A percentile compares a stretch with the other conserved stretches of the same genome.
Evolutionary conservation across 139 green algal species (phyloP).

Genomic region (Spirogloea muscicola): DNA sequence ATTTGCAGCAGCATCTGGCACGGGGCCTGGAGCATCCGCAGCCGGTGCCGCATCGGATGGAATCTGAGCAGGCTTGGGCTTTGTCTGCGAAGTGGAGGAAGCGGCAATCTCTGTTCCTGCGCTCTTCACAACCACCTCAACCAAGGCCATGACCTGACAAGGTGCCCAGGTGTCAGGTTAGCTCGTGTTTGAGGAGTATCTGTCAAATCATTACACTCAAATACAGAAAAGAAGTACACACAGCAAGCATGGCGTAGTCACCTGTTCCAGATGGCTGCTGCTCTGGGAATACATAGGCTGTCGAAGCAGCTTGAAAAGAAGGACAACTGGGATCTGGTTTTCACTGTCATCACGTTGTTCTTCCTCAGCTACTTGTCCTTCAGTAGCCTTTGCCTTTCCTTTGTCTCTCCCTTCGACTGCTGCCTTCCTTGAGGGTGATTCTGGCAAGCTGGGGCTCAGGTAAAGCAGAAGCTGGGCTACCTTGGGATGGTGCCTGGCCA

Average conservation of each 20-base stretch:
- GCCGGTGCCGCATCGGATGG: not conserved
- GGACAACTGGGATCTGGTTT: constrained; percentile 52
- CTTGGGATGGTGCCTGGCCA: constrained; percentile 54
- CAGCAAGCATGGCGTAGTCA: not conserved
- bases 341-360: no score
- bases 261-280: constrained; percentile 42
- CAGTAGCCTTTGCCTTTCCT: constrained; percentile 45
- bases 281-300: constrained; percentile 50
- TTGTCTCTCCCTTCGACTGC: constrained; percentile 53
- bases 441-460: constrained; percentile 10
- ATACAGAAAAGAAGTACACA: no score
- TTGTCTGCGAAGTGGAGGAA: not conserved
- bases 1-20: no score
- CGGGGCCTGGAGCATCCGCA: no score
- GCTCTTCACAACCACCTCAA: constrained; percentile 26
- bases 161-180: no score
- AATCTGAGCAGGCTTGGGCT: not conserved
- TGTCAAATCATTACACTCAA: no score
- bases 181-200: no score
- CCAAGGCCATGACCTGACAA: constrained; percentile 33
- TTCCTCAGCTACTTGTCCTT: no score
- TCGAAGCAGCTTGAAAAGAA: constrained; percentile 67
- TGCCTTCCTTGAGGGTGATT: constrained; percentile 3
- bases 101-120: constrained; percentile 19
- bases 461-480: constrained; percentile 60